Evolutionary conservation across 495 filamentous ascomycete species (phyloP), one percentile per base, ranked within the genome.

Genomic region (Recurvomyces mirabilis): DNA sequence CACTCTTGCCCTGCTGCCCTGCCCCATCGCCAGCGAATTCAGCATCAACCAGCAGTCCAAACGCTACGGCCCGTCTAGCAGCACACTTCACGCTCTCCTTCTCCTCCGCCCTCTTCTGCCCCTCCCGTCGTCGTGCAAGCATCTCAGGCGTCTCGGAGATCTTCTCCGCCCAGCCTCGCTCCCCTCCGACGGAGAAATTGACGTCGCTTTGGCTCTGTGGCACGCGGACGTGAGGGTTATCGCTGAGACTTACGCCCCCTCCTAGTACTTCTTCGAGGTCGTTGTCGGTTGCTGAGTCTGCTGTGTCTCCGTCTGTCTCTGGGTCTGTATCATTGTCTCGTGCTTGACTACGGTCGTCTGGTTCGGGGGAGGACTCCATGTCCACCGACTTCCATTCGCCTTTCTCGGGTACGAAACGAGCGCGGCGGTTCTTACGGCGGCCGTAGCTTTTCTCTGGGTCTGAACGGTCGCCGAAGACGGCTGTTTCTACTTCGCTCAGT

Each of bases 1-100:
- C 80, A 26, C 69, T 56, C 61, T 83, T 85, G 48, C 82, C 82
- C 63, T 98, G 32, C 39, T 44, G 47, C 48, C 12, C 32, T 14
- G 36, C 46, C 34, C 24, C 46, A 29, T 37, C 17, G 4, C 32
- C 23, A 6, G 25, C 30, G 44, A 41, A 31, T 20, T 19, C 28
- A 11, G 32, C 13, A 13, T 44, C 17, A 11, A 54, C 49, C 2
- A 40, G 43, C 42, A 70, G 63, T 15, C 68, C 68, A 60, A 73
- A 70, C 3, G 61, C 66, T n/a, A 65, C 61, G 5, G 59, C 64
- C 50, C 68, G 49, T 24, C 69, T 59, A 20, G 65, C 70, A 4
- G 65, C 65, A 18, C 55, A 44, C 33, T 65, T 46, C 0, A 69
- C 65, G 57, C 63, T 61, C 38, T 69, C 69, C 41, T 65, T 55